These are phyloP conservation scores for Melanogaster broomeanus DNA, from an alignment of 768 basidiomycete species.

Conservation along the genomic window DNA sequence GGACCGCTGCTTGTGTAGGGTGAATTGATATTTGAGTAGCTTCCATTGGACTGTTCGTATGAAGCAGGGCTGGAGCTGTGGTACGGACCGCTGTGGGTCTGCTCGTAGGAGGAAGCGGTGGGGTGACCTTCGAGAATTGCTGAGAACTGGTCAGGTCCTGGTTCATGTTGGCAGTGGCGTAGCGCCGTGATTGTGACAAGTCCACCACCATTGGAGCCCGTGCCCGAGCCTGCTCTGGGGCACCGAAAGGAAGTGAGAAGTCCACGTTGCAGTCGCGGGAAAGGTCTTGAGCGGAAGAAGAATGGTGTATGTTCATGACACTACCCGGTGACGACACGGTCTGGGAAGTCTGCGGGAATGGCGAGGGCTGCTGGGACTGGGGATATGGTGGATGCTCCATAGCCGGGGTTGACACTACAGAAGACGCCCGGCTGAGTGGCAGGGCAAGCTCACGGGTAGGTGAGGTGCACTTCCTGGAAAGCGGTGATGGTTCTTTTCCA, in stretches of 20 bases:
- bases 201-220: slow-evolving; percentile 16
- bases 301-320: neutral
- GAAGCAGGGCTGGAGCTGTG: slow-evolving; percentile 24
- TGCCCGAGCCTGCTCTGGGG: slow-evolving; percentile 17
- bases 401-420: slow-evolving; percentile 11
- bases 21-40: slow-evolving; percentile 24
- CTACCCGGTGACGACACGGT: neutral
- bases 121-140: slow-evolving; percentile 8
- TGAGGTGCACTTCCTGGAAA: slow-evolving; percentile 11
- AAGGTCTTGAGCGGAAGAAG: slow-evolving; percentile 14
- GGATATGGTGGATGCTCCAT: slow-evolving; percentile 11
- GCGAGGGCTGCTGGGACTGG: slow-evolving; percentile 7
- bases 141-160: slow-evolving; percentile 10
- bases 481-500: slow-evolving; percentile 33
- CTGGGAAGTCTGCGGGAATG: slow-evolving; percentile 12
- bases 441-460: slow-evolving; percentile 7
- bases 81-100: slow-evolving; percentile 19
- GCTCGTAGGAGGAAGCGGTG: slow-evolving; percentile 18
- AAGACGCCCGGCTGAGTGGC: slow-evolving; percentile 7
- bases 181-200: slow-evolving; percentile 11
- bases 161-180: slow-evolving; percentile 16
- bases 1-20: slow-evolving; percentile 25
- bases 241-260: slow-evolving; percentile 23
- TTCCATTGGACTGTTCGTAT: slow-evolving; percentile 23
- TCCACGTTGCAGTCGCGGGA: slow-evolving; percentile 17